Percentiles rank a stretch among this genome's conserved stretches.
phyloP scores from a whole-genome alignment of 1,284 basidiomycete genomes.

The Afroboletus lepidellus region DNA sequence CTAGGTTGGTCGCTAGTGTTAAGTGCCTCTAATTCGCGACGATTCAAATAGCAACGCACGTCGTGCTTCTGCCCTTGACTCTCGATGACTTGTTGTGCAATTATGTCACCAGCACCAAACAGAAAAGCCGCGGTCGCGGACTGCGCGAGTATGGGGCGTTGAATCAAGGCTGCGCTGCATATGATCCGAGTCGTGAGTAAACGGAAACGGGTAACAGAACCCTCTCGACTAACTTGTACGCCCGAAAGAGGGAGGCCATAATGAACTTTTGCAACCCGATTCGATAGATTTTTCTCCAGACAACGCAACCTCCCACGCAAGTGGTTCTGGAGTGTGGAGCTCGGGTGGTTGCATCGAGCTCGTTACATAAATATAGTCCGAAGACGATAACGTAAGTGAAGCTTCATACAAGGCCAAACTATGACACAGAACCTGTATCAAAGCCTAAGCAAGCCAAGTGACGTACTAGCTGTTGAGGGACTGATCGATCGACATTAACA shows the following conservation, averaged over 20 bases:
- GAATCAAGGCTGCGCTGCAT: slow-evolving; percentile 55
- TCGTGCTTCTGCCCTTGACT: slow-evolving; percentile 64
- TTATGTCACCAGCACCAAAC: slow-evolving; percentile 77
- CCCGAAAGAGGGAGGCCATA: slow-evolving; percentile 32
- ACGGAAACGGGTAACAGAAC: background rate
- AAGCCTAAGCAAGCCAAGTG: too few relatives aligned
- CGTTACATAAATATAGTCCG: too few relatives aligned
- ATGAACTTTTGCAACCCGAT: background rate
- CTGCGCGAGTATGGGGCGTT: slow-evolving; percentile 64
- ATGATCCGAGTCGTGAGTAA: slow-evolving; percentile 10
- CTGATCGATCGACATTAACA: too few relatives aligned
- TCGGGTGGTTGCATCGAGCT: too few relatives aligned
- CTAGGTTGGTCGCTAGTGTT: slow-evolving; percentile 37
- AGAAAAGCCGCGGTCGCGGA: slow-evolving; percentile 65
- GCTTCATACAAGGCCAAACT: too few relatives aligned
- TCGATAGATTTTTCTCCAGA: background rate
- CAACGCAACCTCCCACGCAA: background rate
- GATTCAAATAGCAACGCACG: slow-evolving; percentile 42
- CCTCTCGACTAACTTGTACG: slow-evolving; percentile 30
- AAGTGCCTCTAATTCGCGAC: background rate
- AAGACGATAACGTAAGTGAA: too few relatives aligned
- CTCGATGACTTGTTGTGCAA: slow-evolving; percentile 83
- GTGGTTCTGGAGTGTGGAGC: too few relatives aligned
- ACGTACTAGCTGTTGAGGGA: too few relatives aligned
- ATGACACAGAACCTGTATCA: too few relatives aligned